These are phyloP conservation scores for Starmerella bacillaris DNA, from an alignment of 805 yeast species.

Conservation along the genomic window DNA sequence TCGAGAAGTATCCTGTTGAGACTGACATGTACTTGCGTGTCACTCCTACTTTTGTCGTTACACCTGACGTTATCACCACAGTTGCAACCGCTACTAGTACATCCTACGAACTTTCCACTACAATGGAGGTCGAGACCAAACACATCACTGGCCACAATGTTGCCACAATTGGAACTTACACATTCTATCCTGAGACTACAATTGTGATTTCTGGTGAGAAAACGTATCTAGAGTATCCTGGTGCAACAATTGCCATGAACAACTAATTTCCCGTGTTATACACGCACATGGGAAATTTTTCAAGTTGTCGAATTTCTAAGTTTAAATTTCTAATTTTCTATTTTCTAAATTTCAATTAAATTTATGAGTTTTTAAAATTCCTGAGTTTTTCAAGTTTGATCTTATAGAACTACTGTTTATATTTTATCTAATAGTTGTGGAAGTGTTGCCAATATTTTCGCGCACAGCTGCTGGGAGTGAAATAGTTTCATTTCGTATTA, in stretches of 20 bases:
- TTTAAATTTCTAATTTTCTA: not conserved
- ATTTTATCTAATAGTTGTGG: not conserved
- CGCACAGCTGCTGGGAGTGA: too few species aligned
- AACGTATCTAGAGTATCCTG: conserved; percentile 11
- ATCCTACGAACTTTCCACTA: not conserved
- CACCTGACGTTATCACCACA: conserved; percentile 5
- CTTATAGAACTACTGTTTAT: not conserved
- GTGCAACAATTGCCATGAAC: conserved; percentile 8
- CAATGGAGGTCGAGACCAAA: not conserved
- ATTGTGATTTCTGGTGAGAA: conserved; percentile 5
- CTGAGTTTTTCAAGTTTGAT: too few species aligned
- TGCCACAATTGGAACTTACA: conserved; percentile 5
- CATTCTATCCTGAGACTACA: conserved; percentile 8
- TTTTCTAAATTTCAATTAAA: too few species aligned
- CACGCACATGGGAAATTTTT: not conserved
- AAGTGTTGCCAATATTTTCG: too few species aligned
- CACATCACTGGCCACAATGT: not conserved
- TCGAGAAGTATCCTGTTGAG: too few species aligned
- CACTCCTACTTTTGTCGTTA: conserved; percentile 7
- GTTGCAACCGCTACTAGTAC: conserved; percentile 9
- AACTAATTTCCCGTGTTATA: not conserved
- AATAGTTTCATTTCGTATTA: too few species aligned
- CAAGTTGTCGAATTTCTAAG: not conserved
- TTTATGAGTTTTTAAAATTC: too few species aligned
- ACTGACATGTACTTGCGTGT: conserved; percentile 7